Conservation (phyloP, 768 basidiomycete species). For the Kwoniella europaea region DNA sequence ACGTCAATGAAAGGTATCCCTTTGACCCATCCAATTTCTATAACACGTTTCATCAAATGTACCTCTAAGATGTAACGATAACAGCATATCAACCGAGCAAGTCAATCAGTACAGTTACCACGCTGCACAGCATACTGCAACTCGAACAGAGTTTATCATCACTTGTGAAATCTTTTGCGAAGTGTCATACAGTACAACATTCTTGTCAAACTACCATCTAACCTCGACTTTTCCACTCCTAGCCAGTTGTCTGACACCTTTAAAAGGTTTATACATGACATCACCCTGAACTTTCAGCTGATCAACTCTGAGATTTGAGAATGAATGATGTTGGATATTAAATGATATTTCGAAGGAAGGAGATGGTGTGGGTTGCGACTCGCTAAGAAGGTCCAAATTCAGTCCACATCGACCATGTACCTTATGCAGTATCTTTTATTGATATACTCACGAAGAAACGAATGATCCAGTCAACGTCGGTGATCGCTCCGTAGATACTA, state of each 20-base stretch:
- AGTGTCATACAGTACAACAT: neutral
- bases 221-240: constrained; percentile 71
- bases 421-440: neutral
- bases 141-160: neutral
- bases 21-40: neutral
- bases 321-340: constrained; percentile 71
- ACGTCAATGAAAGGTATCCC: neutral
- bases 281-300: constrained; percentile 75
- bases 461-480: constrained; percentile 81
- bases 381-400: constrained; percentile 54
- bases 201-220: constrained; percentile 55
- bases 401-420: neutral
- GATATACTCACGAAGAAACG: constrained; percentile 65
- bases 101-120: neutral
- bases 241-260: constrained; percentile 77
- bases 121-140: neutral
- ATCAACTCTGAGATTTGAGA: constrained; percentile 81
- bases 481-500: constrained; percentile 67
- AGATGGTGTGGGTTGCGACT: constrained; percentile 66
- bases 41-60: neutral
- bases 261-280: constrained; percentile 87
- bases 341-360: constrained; percentile 76
- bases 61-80: neutral
- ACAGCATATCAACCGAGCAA: neutral
- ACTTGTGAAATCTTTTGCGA: neutral